Base-by-base conservation (phyloP, 176 grass and related monocot genomes). In the Oryza meridionalis region DNA sequence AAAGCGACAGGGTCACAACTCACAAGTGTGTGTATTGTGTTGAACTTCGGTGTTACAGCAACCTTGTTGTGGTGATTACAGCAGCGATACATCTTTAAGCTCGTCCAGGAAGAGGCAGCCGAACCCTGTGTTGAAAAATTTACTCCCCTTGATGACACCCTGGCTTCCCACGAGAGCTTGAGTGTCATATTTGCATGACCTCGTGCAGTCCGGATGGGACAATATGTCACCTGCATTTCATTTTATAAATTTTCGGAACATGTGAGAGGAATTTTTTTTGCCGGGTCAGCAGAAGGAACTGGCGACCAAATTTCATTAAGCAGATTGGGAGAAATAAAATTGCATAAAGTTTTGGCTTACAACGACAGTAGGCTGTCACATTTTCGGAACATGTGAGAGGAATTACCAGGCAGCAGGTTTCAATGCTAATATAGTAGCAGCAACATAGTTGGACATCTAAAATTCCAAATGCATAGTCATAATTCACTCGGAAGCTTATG, bases 51-150 rank as follows among this genome's bases (percentile, higher is more conserved):
- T 65, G 22, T 68, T 85, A 81, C 85, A 81, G 22, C 25, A 84
- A 27, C 9, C 9, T 42, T 26, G 5, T 2, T 22, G 19, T 31
- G 38, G 53, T 65, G 67, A 46, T 86, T 65, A 94, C 62, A 86
- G 38, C 38, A 68, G 87, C 25, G 87, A 82, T 62, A 95, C 96
- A 80, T 98, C 70, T 15, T 78, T 93, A 25, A 81, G 63, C 74
- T 98, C 92, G 0, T 83, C 79, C 9, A 98, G 92, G 74, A 98
- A 98, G 61, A 98, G 92, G 79, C 96, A 98, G 62, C 91, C 96
- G 68, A 98, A 98, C 53, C 95, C 82, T 5, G 55, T 77, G 77
- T 98, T 98, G 53, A 95, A 93, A 82, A 98, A 98, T 42, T 95
- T 92, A 12, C 47, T 49, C 46, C 89, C 96, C 84, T 26, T 86